Evolutionary conservation across 148 eudicot genomes (phyloP).

Genomic region (Vaccinium darrowii): DNA sequence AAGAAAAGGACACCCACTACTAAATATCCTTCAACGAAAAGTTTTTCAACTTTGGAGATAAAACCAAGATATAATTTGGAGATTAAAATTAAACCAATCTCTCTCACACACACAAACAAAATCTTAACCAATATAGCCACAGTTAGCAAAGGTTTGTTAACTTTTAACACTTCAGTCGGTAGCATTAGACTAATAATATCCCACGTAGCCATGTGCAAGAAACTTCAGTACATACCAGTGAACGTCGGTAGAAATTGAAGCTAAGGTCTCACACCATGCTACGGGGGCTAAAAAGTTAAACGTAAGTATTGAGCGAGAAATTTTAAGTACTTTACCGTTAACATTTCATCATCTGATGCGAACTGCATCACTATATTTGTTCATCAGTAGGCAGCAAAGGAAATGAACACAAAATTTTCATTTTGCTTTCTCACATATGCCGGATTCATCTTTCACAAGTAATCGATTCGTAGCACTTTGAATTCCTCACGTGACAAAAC

Average conservation of each 20-base stretch:
- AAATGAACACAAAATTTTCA: neutral
- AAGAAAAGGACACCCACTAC: conserved; percentile 31
- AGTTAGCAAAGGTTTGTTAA: neutral
- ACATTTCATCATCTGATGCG: neutral
- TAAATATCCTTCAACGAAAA: neutral
- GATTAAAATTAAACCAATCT: neutral
- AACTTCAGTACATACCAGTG: too few relatives aligned
- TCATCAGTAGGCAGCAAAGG: neutral
- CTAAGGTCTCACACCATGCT: neutral
- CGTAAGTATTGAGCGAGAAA: neutral
- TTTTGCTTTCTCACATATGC: neutral
- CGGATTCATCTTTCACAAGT: neutral
- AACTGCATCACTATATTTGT: neutral
- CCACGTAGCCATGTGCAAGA: too few relatives aligned
- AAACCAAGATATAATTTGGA: neutral
- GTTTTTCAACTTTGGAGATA: neutral
- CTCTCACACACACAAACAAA: neutral
- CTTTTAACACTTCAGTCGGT: too few relatives aligned
- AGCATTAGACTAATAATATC: too few relatives aligned
- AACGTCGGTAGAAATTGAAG: too few relatives aligned
- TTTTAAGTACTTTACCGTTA: neutral
- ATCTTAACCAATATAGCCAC: neutral
- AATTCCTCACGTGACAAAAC: neutral
- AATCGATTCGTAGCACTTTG: neutral
- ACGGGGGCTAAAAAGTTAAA: neutral